A percentile compares a stretch with the other conserved stretches of the same genome.
phyloP scores from a whole-genome alignment of 2,329 filamentous ascomycete species.

The Alternaria sp. region DNA sequence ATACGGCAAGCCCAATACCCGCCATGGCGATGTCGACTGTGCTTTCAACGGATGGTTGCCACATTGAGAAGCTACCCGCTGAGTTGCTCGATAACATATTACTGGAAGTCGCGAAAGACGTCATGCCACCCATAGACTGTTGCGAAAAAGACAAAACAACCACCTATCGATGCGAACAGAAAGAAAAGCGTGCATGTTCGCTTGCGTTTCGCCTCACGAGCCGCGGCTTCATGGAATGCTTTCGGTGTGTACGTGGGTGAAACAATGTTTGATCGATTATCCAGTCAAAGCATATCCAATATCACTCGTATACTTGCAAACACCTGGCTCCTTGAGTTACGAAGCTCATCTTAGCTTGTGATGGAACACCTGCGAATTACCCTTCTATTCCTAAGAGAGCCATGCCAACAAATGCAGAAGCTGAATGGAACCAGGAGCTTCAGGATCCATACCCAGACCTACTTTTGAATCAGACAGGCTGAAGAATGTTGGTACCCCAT shows the following conservation, averaged over 20 bases:
- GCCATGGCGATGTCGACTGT: neutral
- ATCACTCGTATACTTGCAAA: neutral
- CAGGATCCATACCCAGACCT: neutral
- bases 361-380: neutral
- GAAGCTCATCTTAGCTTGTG: neutral
- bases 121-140: neutral
- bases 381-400: neutral
- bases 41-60: neutral
- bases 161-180: neutral
- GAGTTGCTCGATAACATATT: neutral
- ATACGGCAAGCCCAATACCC: neutral
- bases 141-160: neutral
- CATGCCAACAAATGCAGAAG: neutral
- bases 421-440: neutral
- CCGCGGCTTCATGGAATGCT: neutral
- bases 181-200: neutral
- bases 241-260: neutral
- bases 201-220: neutral
- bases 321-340: neutral
- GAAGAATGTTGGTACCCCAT: neutral
- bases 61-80: neutral
- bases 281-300: neutral
- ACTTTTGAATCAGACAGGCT: neutral
- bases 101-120: neutral
- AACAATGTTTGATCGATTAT: neutral